Base-by-base conservation (phyloP, 441 rosid genomes). In the Adansonia madagascariensis region DNA sequence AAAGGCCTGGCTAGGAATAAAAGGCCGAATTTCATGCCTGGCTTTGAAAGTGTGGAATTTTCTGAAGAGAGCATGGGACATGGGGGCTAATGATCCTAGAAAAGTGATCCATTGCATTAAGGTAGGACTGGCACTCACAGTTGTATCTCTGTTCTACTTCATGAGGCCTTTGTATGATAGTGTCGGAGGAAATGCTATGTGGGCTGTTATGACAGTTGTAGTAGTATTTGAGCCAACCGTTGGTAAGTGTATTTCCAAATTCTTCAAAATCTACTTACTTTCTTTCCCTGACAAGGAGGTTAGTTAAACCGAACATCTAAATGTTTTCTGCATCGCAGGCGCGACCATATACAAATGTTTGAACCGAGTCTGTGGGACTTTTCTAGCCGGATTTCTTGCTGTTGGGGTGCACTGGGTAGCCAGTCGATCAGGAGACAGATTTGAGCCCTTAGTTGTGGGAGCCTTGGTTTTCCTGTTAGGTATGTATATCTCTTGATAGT, bases 341-440 rank as follows among this genome's bases (percentile, higher is more conserved):
- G 91, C 90, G 60, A 91, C 94, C 47, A 68, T 90, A 24, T 80
- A 43, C 69, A 89, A 90, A 79, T 83, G 90, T 78, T 69, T 89
- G 31, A 91, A 91, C 77, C 86, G 96, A 84, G 84, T 62, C 46
- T 80, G 78, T 12, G 96, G 85, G 52, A 91, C 96, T n/a, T 79
- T 79, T 63, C 73, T 89, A 43, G 96, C 94, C 55, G 96, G 91
- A 50, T 84, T 84, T 65, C 79, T 91, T 18, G 96, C 89, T 57
- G 74, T 90, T 73, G 90, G 80, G 39, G 85, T 88, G 49, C 84
- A 91, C 22, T 89, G 88, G 89, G 63, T 89, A 18, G 96, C 96
- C 12, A 70, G 18, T 44, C 88, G 78, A 44, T 88, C 89, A 6
- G 90, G 92, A 27, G 62, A 84, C 2, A 44, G 43, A 0, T 63